Evolutionary conservation across 129 eudicot species (phyloP).

Genomic region (Gnaphalium uliginosum): DNA sequence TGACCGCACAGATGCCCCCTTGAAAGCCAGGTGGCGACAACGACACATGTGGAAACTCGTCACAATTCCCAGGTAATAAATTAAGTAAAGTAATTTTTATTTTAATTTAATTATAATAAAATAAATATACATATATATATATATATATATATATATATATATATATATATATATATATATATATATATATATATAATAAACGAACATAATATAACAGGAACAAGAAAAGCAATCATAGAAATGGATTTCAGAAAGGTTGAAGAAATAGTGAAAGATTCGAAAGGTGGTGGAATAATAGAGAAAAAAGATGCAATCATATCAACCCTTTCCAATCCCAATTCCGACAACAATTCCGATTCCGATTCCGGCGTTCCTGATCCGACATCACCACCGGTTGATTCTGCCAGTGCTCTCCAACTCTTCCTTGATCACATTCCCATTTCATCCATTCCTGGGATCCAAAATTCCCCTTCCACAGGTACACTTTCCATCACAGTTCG

Average conservation of each 20-base stretch:
- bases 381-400: conserved; percentile 24
- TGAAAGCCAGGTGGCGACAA: conserved; percentile 19
- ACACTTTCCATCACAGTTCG: conserved; percentile 1
- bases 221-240: background rate
- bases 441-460: conserved; percentile 49
- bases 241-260: conserved; percentile 45
- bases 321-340: conserved; percentile 9
- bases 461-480: conserved; percentile 40
- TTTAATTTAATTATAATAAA: too few relatives aligned
- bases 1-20: background rate
- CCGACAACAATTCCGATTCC: background rate
- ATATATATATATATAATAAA: background rate
- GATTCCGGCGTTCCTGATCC: conserved; percentile 5
- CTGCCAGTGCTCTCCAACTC: conserved; percentile 44
- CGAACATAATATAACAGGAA: background rate
- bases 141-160: too few relatives aligned
- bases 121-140: too few relatives aligned
- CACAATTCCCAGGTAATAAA: background rate
- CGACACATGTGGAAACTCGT: conserved; percentile 9
- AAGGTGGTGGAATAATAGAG: conserved; percentile 38
- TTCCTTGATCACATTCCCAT: conserved; percentile 46
- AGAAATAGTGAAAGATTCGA: conserved; percentile 37
- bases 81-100: too few relatives aligned
- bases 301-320: conserved; percentile 34
- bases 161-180: too few relatives aligned